Evolutionary conservation across 2,329 filamentous ascomycete species (phyloP).

Genomic region (Didymellaceae sp.): DNA sequence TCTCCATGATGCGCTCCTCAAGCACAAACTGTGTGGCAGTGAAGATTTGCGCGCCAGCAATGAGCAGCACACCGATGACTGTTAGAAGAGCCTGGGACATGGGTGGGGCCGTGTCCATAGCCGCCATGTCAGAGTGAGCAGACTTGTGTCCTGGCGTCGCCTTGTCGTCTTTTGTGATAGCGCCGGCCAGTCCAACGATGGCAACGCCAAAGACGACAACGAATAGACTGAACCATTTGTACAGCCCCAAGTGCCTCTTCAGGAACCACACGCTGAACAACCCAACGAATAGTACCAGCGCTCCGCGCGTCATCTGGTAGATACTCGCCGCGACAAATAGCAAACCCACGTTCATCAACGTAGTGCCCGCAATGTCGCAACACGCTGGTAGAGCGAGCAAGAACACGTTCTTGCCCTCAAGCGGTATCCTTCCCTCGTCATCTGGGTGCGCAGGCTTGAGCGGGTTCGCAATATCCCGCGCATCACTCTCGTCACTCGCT

Average conservation of each 20-base stretch:
- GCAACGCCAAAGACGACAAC: constrained; percentile 89
- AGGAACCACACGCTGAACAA: constrained; percentile 94
- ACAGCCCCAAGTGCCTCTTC: constrained; percentile 76
- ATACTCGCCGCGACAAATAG: constrained; percentile 94
- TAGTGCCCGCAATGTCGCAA: constrained; percentile 94
- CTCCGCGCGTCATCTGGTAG: constrained; percentile 98
- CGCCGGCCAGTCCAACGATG: constrained; percentile 87
- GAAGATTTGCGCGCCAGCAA: constrained; percentile 94
- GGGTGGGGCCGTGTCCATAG: constrained; percentile 32
- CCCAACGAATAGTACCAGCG: constrained; percentile 92
- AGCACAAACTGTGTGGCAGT: constrained; percentile 95
- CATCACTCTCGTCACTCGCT: constrained; percentile 53
- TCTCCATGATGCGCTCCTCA: constrained; percentile 89
- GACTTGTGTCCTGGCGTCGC: constrained; percentile 45
- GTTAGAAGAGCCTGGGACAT: constrained; percentile 68
- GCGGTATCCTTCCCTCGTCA: constrained; percentile 63
- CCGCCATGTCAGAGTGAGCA: constrained; percentile 24
- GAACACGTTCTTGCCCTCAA: constrained; percentile 74
- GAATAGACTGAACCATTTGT: constrained; percentile 89
- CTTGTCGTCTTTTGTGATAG: constrained; percentile 74
- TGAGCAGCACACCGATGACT: constrained; percentile 83
- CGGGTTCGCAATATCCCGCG: constrained; percentile 60
- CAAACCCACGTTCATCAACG: constrained; percentile 94
- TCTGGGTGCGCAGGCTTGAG: constrained; percentile 54
- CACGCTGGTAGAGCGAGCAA: constrained; percentile 85